A percentile compares a stretch with the other conserved stretches of the same genome.
phyloP scores from a whole-genome alignment of 176 grass and related monocot genomes.

The Leersia perrieri region DNA sequence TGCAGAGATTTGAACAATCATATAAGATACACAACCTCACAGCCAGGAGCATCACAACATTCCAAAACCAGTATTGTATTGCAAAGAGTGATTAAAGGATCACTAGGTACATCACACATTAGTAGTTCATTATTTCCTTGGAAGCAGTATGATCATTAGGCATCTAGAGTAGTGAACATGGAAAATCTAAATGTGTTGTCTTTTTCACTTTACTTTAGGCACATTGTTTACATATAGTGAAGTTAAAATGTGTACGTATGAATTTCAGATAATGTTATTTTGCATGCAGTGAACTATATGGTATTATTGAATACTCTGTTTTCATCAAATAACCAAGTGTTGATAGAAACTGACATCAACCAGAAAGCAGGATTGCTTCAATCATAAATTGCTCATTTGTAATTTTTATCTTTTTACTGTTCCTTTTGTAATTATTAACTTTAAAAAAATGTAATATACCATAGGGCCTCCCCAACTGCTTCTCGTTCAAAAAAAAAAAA shows the following conservation, averaged over 20 bases:
- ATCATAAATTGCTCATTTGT: too few species aligned
- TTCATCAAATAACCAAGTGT: background rate
- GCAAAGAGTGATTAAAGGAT: too few species aligned
- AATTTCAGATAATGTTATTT: background rate
- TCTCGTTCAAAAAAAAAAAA: too few species aligned
- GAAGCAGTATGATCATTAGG: background rate
- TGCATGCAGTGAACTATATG: background rate
- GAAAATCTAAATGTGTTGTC: background rate
- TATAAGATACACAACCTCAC: conserved; percentile 3
- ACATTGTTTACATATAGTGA: background rate
- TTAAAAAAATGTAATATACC: too few species aligned
- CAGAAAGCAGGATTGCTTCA: too few species aligned
- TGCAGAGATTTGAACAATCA: conserved; percentile 37
- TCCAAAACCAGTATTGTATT: too few species aligned
- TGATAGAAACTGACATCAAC: background rate
- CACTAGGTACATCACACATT: too few species aligned
- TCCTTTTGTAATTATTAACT: too few species aligned
- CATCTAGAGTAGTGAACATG: background rate
- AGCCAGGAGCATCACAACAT: background rate
- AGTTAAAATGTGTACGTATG: background rate
- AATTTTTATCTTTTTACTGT: too few species aligned
- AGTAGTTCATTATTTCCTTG: background rate
- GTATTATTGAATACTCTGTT: background rate
- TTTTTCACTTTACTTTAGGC: background rate
- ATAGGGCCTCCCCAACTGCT: too few species aligned